Base-by-base conservation (phyloP, 129 eudicot species). In the Ambrosia trifida region DNA sequence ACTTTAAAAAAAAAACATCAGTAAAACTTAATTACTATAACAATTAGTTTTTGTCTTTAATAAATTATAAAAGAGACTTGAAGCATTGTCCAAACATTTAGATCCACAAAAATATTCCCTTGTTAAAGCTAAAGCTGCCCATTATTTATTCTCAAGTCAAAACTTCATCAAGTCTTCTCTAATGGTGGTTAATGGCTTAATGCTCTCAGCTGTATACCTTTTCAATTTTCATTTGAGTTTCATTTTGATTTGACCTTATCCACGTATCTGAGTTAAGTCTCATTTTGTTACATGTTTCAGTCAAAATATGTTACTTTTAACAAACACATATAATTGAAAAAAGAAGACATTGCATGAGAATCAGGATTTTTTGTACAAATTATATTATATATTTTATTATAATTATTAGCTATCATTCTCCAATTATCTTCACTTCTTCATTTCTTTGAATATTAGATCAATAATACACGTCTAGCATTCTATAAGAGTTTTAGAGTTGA, bases 21-120 rank as follows among this genome's bases (percentile, higher is more conserved):
- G 16, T 13, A 3, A 13, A 7, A 51, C 7, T 50, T 50, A 50
- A 17, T 41, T 38, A 64, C 17, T 16, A 18, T 17, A 24, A 24
- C 11, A 16, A 20, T 38, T 41, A 64, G 11, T 40, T 45, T 13
- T 20, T 24, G 4, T 68, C 3, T 11, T 30, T 31, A 32, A 46
- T 60, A 72, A 32, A 61, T 14, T 46, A 72, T 31, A 45, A 41
- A 59, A 72, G 68, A 47, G 58, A 36, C 14, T 46, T 72, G 68
- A 11, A 50, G 31, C 41, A 51, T 38, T 41, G 43, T 33, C 50
- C 38, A 72, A 74, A n/a, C 72, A 64, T 64, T 74, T 43, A 24
- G 57, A 74, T 51, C 78, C 79, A 65, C 72, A 65, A 47, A 62
- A 46, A 11, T 9, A 36, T 5, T 69, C 17, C 20, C 44, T n/a